These are phyloP conservation scores for Circinella umbellata DNA, from an alignment of 371 early-diverging fungal species.

Conservation along the genomic window DNA sequence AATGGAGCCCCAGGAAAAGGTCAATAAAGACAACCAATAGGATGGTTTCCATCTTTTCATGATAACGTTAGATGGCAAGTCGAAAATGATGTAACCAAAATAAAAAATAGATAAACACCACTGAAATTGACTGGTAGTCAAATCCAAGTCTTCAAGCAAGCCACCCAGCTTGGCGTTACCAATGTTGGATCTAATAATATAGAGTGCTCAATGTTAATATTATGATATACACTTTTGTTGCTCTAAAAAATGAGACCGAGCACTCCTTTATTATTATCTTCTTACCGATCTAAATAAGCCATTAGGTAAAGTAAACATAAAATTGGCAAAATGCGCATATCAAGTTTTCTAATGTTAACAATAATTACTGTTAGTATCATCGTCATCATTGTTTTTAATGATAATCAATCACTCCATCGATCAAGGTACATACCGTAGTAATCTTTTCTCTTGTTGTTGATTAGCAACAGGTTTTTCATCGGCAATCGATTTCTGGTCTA, in stretches of 20 bases:
- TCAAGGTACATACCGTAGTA: neutral
- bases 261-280: neutral
- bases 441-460: neutral
- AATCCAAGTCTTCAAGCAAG: constrained; percentile 29
- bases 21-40: constrained; percentile 22
- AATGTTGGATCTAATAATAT: constrained; percentile 39
- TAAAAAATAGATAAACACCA: constrained; percentile 26
- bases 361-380: neutral
- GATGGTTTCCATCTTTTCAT: constrained; percentile 35
- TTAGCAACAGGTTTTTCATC: constrained; percentile 4
- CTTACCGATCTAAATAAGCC: constrained; percentile 44
- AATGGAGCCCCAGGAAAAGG: constrained; percentile 40
- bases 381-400: neutral
- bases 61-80: constrained; percentile 46
- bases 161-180: constrained; percentile 51
- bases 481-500: neutral
- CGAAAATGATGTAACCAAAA: constrained; percentile 41
- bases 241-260: no score
- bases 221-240: neutral
- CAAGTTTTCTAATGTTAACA: constrained; percentile 31
- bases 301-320: constrained; percentile 41
- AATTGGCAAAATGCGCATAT: constrained; percentile 33
- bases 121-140: constrained; percentile 30
- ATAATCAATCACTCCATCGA: neutral
- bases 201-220: neutral